Percentiles rank a stretch among this genome's conserved stretches.
These are phyloP conservation scores for Nepenthes alata DNA, from an alignment of 179 eudicot species.

Conservation along the genomic window DNA sequence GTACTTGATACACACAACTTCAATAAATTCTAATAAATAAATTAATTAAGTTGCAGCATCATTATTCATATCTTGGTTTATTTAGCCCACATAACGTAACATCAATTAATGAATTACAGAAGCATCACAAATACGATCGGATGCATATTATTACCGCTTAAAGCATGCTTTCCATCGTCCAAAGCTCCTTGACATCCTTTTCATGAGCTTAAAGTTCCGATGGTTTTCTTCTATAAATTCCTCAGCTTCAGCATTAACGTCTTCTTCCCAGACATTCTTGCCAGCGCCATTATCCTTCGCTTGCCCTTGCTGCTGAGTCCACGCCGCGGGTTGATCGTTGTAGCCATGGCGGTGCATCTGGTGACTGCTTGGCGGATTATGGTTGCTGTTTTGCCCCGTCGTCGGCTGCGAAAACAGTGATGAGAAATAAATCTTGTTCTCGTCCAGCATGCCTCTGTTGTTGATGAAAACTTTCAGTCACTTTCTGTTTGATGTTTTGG, in stretches of 20 bases:
- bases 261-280: slow-evolving; percentile 8
- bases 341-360: background rate
- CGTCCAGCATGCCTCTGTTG: slow-evolving; percentile 11
- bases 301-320: slow-evolving; percentile 1
- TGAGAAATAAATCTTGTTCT: slow-evolving; percentile 17
- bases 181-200: background rate
- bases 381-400: slow-evolving; percentile 6
- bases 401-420: slow-evolving; percentile 15
- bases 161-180: background rate
- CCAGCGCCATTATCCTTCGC: background rate
- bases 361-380: background rate
- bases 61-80: too few relatives aligned
- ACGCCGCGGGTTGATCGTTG: background rate
- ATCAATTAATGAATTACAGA: too few relatives aligned
- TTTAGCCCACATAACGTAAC: too few relatives aligned
- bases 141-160: background rate
- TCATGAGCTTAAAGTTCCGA: slow-evolving; percentile 1
- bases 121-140: too few relatives aligned
- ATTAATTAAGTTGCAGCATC: too few relatives aligned
- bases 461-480: background rate
- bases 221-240: slow-evolving; percentile 5
- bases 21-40: too few relatives aligned
- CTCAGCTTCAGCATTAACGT: slow-evolving; percentile 26
- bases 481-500: too few relatives aligned
- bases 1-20: too few relatives aligned